These are phyloP conservation scores for Crataegus laevigata DNA, from an alignment of 306 rosid species.

Conservation along the genomic window DNA sequence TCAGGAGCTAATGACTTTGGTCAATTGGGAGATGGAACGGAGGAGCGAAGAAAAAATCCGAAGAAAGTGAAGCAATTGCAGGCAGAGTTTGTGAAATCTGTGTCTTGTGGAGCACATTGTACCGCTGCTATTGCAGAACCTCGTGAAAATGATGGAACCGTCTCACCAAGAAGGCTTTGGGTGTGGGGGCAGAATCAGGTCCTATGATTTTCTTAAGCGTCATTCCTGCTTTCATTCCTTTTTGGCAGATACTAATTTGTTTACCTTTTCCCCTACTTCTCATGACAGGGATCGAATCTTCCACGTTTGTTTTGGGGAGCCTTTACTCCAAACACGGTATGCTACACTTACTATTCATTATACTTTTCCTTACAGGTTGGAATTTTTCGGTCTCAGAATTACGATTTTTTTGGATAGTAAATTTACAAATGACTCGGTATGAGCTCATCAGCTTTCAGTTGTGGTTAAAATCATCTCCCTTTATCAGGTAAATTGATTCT, in stretches of 20 bases:
- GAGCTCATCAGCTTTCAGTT: not conserved
- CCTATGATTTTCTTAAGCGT: not conserved
- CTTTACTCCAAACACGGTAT: slow-evolving; percentile 65
- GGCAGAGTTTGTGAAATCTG: slow-evolving; percentile 68
- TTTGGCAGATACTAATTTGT: not conserved
- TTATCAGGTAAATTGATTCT: not conserved
- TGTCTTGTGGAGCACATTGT: slow-evolving; percentile 90
- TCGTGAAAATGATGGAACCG: slow-evolving; percentile 61
- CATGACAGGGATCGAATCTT: slow-evolving; percentile 69
- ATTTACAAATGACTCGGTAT: not conserved
- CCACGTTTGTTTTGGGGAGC: slow-evolving; percentile 92
- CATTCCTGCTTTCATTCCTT: not conserved
- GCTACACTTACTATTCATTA: not conserved
- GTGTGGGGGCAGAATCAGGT: slow-evolving; percentile 99
- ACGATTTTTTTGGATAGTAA: not conserved
- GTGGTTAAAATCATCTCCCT: not conserved
- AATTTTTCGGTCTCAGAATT: not conserved
- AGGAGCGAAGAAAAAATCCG: slow-evolving; percentile 67
- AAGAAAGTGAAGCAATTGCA: slow-evolving; percentile 60
- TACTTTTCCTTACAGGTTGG: not conserved
- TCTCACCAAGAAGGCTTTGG: slow-evolving; percentile 76
- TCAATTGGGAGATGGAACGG: slow-evolving; percentile 96
- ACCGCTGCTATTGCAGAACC: slow-evolving; percentile 90
- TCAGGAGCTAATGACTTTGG: slow-evolving; percentile 85
- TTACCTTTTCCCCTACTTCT: not conserved